phyloP scores from a whole-genome alignment of 495 filamentous ascomycete species.

The Cryomyces antarcticus region DNA sequence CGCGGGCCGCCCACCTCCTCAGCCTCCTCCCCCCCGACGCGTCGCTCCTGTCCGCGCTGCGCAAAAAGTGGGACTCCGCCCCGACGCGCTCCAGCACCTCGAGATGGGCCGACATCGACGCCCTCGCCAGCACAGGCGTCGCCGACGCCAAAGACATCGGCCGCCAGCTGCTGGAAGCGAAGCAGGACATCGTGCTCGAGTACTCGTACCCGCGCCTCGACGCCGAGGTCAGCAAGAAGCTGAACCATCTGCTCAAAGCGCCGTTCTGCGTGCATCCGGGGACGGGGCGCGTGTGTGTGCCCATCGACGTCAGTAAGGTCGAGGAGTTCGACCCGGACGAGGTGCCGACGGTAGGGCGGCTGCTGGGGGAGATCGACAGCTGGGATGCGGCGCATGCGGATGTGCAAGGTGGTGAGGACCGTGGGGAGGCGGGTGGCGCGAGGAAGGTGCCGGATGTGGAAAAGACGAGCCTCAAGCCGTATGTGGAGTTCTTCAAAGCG shows the following conservation, averaged over 20 bases:
- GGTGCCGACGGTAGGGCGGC: constrained; percentile 67
- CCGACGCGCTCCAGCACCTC: constrained; percentile 49
- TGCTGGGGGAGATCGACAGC: constrained; percentile 63
- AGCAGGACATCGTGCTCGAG: constrained; percentile 85
- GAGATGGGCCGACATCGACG: constrained; percentile 91
- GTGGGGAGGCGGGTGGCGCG: constrained; percentile 18
- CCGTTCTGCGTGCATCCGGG: constrained; percentile 93
- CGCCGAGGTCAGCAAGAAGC: constrained; percentile 87
- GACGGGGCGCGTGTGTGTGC: constrained; percentile 85
- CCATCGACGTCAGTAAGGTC: constrained; percentile 49
- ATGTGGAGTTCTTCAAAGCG: constrained; percentile 68
- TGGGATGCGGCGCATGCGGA: constrained; percentile 32
- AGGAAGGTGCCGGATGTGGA: constrained; percentile 67
- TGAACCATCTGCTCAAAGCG: constrained; percentile 90
- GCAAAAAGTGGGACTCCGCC: constrained; percentile 75
- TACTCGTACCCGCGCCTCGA: constrained; percentile 97
- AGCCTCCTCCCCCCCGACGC: constrained; percentile 56
- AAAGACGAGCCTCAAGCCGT: constrained; percentile 86
- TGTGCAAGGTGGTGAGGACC: constrained; percentile 20
- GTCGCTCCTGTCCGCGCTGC: constrained; percentile 47
- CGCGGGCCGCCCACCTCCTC: constrained; percentile 54
- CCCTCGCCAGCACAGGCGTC: constrained; percentile 51
- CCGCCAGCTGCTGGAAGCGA: constrained; percentile 56
- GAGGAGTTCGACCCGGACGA: constrained; percentile 70
- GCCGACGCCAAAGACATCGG: constrained; percentile 39